phyloP scores from a whole-genome alignment of 345 rosid genomes.

The Boechera stricta region DNA sequence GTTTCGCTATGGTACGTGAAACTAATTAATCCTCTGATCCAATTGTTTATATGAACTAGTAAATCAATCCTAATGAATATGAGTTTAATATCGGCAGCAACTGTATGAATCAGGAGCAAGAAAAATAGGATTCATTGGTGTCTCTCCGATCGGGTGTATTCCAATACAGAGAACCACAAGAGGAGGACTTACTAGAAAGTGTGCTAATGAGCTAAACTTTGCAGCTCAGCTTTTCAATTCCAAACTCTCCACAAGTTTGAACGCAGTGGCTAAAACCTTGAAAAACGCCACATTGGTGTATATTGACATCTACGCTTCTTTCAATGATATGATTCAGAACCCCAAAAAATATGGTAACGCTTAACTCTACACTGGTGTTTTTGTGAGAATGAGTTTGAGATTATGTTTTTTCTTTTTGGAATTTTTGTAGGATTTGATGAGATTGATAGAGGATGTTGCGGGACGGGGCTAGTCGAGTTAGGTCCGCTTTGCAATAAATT shows the following conservation, averaged over 20 bases:
- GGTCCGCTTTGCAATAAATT: constrained; percentile 50
- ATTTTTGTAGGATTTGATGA: constrained; percentile 56
- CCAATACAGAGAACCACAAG: constrained; percentile 61
- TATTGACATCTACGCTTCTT: constrained; percentile 50
- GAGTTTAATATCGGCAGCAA: constrained; percentile 45
- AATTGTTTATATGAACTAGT: neutral
- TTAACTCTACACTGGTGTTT: neutral
- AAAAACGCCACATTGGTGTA: constrained; percentile 48
- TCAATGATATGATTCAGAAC: constrained; percentile 51
- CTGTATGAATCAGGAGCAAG: constrained; percentile 63
- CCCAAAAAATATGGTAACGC: constrained; percentile 56
- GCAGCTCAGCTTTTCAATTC: constrained; percentile 62
- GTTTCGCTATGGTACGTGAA: constrained; percentile 51
- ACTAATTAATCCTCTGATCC: neutral
- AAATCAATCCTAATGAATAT: constrained; percentile 10
- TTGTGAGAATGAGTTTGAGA: constrained; percentile 16
- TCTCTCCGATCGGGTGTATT: constrained; percentile 63
- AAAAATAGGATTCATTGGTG: constrained; percentile 53
- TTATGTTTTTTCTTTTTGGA: neutral
- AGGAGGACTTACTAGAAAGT: constrained; percentile 53
- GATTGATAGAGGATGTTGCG: constrained; percentile 62
- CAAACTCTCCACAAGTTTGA: constrained; percentile 48
- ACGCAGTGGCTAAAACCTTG: constrained; percentile 39
- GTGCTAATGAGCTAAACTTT: constrained; percentile 46
- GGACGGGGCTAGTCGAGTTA: constrained; percentile 63